Percentiles rank a stretch among this genome's conserved stretches.
These are phyloP conservation scores for Astrothelium subdiscretum DNA, from an alignment of 495 filamentous ascomycete species.

Conservation along the genomic window DNA sequence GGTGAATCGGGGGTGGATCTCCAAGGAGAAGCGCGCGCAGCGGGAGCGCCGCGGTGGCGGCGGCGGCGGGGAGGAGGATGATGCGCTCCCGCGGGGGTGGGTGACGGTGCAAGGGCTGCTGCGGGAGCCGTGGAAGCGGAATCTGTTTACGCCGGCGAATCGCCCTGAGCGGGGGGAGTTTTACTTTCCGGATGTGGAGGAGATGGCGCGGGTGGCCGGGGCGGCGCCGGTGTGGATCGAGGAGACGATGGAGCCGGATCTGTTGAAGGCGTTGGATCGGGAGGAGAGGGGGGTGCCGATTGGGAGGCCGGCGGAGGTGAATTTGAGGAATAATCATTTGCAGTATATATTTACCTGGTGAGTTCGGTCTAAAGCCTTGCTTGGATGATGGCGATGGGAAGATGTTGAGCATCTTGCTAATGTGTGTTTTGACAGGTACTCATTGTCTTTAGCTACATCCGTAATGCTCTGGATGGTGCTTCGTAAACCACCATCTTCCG, in stretches of 20 bases:
- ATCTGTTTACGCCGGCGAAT: constrained; percentile 92
- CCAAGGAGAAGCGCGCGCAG: constrained; percentile 55
- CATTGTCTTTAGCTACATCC: constrained; percentile 71
- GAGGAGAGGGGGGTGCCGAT: constrained; percentile 79
- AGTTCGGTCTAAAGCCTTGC: constrained; percentile 19
- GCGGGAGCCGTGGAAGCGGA: constrained; percentile 87
- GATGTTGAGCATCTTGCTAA: background rate
- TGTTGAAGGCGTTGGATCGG: constrained; percentile 58
- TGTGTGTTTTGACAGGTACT: constrained; percentile 54
- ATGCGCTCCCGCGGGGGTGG: constrained; percentile 49
- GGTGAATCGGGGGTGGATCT: constrained; percentile 84
- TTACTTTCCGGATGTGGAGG: constrained; percentile 84
- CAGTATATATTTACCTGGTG: constrained; percentile 99
- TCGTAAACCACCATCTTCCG: constrained; percentile 65
- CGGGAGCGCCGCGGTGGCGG: too few species aligned
- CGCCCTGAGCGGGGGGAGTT: constrained; percentile 70
- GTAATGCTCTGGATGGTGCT: constrained; percentile 94
- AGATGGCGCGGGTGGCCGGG: constrained; percentile 82
- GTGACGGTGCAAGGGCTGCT: constrained; percentile 75
- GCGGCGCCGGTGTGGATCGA: constrained; percentile 91
- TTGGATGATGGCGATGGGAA: background rate
- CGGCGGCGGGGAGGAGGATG: constrained; percentile 39
- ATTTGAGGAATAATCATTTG: constrained; percentile 80
- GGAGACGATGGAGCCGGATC: constrained; percentile 81
- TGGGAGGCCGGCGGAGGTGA: constrained; percentile 82